A percentile compares a stretch with the other conserved stretches of the same genome.
Evolutionary conservation across 768 basidiomycete genomes (phyloP).

Genomic region (Russula brevipes): DNA sequence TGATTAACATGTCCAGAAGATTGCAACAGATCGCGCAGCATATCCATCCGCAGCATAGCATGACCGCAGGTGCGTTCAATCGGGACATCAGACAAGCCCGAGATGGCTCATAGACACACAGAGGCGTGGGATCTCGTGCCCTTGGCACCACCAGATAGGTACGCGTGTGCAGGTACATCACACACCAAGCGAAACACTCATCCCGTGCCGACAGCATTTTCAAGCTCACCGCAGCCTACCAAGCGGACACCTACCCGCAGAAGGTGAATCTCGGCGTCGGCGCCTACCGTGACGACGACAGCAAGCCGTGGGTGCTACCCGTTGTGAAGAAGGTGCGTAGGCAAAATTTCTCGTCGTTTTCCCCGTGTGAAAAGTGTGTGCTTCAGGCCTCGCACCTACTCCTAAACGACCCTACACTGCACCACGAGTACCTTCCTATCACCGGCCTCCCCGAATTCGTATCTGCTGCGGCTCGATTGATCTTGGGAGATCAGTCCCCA

Average conservation of each 20-base stretch:
- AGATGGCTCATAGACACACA: slow-evolving; percentile 30
- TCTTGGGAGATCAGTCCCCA: slow-evolving; percentile 67
- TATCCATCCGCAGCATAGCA: slow-evolving; percentile 32
- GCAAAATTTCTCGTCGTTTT: not conserved
- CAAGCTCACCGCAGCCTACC: slow-evolving; percentile 86
- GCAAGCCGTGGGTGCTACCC: slow-evolving; percentile 88
- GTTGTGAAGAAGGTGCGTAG: slow-evolving; percentile 85
- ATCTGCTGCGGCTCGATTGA: slow-evolving; percentile 72
- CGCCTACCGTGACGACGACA: slow-evolving; percentile 83
- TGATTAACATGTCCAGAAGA: slow-evolving; percentile 47
- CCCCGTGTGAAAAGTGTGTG: not conserved
- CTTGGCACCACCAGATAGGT: slow-evolving; percentile 85
- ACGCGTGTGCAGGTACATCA: slow-evolving; percentile 16
- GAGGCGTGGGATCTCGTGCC: slow-evolving; percentile 74
- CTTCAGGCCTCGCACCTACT: slow-evolving; percentile 67
- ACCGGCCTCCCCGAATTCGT: slow-evolving; percentile 83
- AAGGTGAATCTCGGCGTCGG: slow-evolving; percentile 94
- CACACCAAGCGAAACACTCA: slow-evolving; percentile 2
- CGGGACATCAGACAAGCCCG: slow-evolving; percentile 1
- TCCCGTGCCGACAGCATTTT: slow-evolving; percentile 56
- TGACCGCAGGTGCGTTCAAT: slow-evolving; percentile 44
- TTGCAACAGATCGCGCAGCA: slow-evolving; percentile 57
- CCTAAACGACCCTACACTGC: slow-evolving; percentile 61
- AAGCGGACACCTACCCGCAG: slow-evolving; percentile 63
- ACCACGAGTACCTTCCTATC: slow-evolving; percentile 93